Evolutionary conservation across 139 green algal species (phyloP).

Genomic region (Coelastrella sp.): DNA sequence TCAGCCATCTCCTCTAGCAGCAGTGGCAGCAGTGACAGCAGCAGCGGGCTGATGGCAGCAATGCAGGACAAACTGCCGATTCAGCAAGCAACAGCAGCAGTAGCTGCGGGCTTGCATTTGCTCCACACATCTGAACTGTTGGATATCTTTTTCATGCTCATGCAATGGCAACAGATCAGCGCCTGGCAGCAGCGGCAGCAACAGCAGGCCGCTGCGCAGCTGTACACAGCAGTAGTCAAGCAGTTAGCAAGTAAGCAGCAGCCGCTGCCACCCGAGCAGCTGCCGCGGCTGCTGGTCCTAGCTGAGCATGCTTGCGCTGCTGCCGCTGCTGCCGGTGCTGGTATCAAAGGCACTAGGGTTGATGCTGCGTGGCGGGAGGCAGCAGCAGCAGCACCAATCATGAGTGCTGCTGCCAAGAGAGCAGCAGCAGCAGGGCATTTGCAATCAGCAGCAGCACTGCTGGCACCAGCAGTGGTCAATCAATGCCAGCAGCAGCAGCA

Average conservation of each 20-base stretch:
- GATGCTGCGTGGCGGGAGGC: not conserved
- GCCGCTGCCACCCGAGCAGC: not conserved
- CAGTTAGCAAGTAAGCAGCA: not conserved
- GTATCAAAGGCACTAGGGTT: not conserved
- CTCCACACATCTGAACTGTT: not conserved
- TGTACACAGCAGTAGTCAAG: not conserved
- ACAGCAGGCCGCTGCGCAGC: not conserved
- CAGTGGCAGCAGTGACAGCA: not conserved
- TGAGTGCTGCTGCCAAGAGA: not conserved
- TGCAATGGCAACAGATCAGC: not conserved
- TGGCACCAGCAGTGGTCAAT: not conserved
- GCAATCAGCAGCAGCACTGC: not conserved
- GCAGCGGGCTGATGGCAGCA: not conserved
- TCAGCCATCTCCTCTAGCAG: not conserved
- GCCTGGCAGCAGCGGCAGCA: not conserved
- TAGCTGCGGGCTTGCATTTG: not conserved
- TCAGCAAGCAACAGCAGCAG: not conserved
- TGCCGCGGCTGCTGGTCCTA: not conserved
- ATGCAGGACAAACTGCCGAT: not conserved
- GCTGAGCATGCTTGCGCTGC: not conserved
- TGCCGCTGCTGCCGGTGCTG: not conserved
- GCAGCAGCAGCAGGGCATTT: not conserved
- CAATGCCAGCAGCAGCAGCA: not conserved
- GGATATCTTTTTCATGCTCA: not conserved
- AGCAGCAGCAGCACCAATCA: not conserved